Evolutionary conservation across 1,139 yeast genomes (phyloP).

Genomic region (Torulaspora pretoriensis): DNA sequence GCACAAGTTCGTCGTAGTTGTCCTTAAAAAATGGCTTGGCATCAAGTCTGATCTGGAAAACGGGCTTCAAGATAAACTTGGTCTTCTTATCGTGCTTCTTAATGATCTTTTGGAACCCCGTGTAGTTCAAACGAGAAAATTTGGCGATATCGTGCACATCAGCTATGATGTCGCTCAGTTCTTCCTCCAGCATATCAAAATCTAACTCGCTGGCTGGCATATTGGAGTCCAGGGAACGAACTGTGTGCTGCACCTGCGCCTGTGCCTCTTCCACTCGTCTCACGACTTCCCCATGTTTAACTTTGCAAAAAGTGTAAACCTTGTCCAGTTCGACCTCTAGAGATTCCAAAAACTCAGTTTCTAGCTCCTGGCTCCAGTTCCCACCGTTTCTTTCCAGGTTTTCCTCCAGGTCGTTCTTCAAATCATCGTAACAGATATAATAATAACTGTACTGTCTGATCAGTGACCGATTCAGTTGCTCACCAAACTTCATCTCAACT

Average conservation of each 20-base stretch:
- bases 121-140: slow-evolving; percentile 85
- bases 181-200: slow-evolving; percentile 87
- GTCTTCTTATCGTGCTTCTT: slow-evolving; percentile 95
- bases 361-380: slow-evolving; percentile 70
- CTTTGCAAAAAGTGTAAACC: slow-evolving; percentile 83
- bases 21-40: slow-evolving; percentile 94
- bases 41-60: slow-evolving; percentile 86
- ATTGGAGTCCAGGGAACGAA: slow-evolving; percentile 44
- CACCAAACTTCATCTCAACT: slow-evolving; percentile 54
- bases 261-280: slow-evolving; percentile 82
- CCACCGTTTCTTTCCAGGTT: slow-evolving; percentile 51
- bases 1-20: slow-evolving; percentile 83
- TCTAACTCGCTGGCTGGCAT: slow-evolving; percentile 61
- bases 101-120: slow-evolving; percentile 92
- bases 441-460: slow-evolving; percentile 84
- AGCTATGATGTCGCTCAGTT: slow-evolving; percentile 86
- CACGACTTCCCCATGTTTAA: slow-evolving; percentile 76
- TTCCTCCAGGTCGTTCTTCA: slow-evolving; percentile 72
- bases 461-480: slow-evolving; percentile 65
- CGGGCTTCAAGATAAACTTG: slow-evolving; percentile 76
- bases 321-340: slow-evolving; percentile 83
- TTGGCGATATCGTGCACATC: slow-evolving; percentile 97
- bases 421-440: slow-evolving; percentile 84
- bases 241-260: slow-evolving; percentile 58
- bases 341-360: slow-evolving; percentile 70